These are phyloP conservation scores for Leccinellum rugosiceps DNA, from an alignment of 768 basidiomycete genomes.

Conservation along the genomic window DNA sequence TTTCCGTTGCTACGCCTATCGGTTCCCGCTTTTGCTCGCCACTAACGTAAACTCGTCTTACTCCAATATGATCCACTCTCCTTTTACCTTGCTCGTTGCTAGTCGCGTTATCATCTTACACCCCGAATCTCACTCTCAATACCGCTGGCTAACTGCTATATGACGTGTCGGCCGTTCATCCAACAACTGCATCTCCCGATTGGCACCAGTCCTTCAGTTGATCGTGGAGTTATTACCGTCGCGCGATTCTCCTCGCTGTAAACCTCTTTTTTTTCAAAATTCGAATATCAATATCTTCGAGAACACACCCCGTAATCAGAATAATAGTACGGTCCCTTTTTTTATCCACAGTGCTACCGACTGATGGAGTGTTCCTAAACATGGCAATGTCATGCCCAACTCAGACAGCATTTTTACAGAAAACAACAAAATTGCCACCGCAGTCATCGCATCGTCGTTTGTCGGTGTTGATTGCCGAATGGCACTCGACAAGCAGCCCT, in stretches of 20 bases:
- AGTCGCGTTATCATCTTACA: background rate
- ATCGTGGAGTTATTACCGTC: background rate
- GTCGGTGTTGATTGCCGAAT: background rate
- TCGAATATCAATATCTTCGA: background rate
- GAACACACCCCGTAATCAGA: background rate
- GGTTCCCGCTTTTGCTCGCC: background rate
- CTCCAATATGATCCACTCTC: background rate
- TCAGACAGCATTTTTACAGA: background rate
- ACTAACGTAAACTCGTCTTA: background rate
- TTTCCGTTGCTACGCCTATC: constrained; percentile 8
- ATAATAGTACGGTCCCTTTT: background rate
- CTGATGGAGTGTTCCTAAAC: background rate
- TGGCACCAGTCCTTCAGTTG: background rate
- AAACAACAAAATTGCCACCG: background rate
- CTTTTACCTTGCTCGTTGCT: background rate
- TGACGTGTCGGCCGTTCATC: background rate
- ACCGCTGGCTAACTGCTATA: background rate
- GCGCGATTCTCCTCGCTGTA: background rate
- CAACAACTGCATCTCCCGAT: background rate
- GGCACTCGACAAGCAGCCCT: background rate
- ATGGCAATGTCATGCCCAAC: background rate
- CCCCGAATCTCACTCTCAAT: background rate
- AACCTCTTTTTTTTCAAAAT: background rate
- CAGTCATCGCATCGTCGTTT: background rate
- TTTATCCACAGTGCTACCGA: background rate